These are phyloP conservation scores for Alternaria brassicae DNA, from an alignment of 2,329 filamentous ascomycete genomes.

Conservation along the genomic window DNA sequence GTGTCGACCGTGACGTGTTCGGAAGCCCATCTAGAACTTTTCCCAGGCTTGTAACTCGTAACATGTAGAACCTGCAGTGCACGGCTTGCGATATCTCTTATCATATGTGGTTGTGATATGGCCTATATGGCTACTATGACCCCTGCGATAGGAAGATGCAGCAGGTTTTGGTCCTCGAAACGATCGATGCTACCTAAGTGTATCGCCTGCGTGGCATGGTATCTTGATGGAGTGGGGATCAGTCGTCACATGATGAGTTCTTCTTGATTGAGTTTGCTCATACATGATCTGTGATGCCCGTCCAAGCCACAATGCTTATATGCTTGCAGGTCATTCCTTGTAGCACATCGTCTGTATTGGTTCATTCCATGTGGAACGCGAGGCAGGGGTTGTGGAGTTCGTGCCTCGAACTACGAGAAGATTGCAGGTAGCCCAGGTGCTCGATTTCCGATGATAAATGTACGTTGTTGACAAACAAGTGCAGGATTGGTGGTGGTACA, in stretches of 20 bases:
- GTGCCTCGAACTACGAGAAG: conserved; percentile 3
- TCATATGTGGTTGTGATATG: background rate
- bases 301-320: background rate
- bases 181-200: background rate
- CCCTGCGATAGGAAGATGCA: background rate
- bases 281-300: background rate
- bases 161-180: background rate
- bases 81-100: background rate
- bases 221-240: background rate
- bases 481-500: conserved; percentile 15
- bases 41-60: background rate
- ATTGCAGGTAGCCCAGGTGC: conserved; percentile 16
- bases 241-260: background rate
- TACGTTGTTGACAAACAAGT: conserved; percentile 34
- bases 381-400: conserved; percentile 4
- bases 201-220: background rate
- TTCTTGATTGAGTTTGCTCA: background rate
- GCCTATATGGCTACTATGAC: background rate
- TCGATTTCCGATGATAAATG: conserved; percentile 10
- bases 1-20: background rate
- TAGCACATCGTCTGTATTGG: conserved; percentile 8
- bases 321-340: conserved; percentile 11
- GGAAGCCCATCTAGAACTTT: background rate
- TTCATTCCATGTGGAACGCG: background rate
- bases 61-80: background rate